Percentiles rank a stretch among this genome's conserved stretches.
Conservation (phyloP, 768 basidiomycete species). For the Calocybe cyanea region DNA sequence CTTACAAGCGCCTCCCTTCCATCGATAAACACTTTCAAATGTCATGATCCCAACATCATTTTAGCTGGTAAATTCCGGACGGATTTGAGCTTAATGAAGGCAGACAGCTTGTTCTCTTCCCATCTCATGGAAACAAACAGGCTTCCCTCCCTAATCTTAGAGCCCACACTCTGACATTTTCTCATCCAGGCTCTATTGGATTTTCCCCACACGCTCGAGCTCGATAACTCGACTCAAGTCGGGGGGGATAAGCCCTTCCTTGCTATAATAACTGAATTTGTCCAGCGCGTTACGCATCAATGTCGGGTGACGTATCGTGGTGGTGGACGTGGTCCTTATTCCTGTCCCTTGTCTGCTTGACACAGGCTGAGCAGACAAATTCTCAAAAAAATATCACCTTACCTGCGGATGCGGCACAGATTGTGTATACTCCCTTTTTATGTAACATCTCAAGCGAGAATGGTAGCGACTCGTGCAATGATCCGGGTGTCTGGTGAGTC, state of each 20-base stretch:
- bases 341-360: conserved; percentile 6
- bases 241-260: conserved; percentile 1
- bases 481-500: conserved; percentile 46
- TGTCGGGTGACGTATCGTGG: conserved; percentile 6
- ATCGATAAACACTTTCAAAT: conserved; percentile 7
- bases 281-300: conserved; percentile 3
- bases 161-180: background rate
- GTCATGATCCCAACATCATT: conserved; percentile 11
- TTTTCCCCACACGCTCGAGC: background rate
- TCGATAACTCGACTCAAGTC: conserved; percentile 3
- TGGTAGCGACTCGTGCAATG: conserved; percentile 30
- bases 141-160: conserved; percentile 6
- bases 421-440: conserved; percentile 46
- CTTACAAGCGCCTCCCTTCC: conserved; percentile 8
- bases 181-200: background rate
- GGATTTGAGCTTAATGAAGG: conserved; percentile 11
- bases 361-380: conserved; percentile 14
- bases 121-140: conserved; percentile 19
- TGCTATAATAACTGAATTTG: no score
- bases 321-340: conserved; percentile 8
- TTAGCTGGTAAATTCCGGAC: conserved; percentile 7
- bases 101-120: conserved; percentile 7
- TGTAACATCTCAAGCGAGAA: conserved; percentile 29
- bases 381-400: conserved; percentile 36
- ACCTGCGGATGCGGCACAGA: conserved; percentile 31